Conservation (phyloP, 805 yeast genomes). For the Maudiozyma turicensis region DNA sequence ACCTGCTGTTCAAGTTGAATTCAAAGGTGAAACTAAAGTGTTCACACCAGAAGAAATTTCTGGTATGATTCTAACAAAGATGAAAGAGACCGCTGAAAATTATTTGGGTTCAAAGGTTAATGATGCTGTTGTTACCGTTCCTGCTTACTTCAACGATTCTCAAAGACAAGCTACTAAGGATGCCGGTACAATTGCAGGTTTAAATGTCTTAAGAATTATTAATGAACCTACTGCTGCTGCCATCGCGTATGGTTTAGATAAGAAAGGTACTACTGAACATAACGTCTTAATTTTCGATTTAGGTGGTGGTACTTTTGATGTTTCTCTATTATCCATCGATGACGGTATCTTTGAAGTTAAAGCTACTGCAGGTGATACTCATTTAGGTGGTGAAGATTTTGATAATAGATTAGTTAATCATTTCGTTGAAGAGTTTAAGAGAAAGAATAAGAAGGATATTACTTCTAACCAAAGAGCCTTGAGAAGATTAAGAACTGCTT, state of each 20-base stretch:
- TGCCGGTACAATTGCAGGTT: conserved; percentile 94
- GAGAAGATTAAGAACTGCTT: conserved; percentile 95
- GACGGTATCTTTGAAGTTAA: conserved; percentile 96
- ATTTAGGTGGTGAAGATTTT: conserved; percentile 97
- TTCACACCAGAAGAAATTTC: conserved; percentile 94
- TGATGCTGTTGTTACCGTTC: conserved; percentile 92
- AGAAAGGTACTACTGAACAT: conserved; percentile 68
- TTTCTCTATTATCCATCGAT: conserved; percentile 79
- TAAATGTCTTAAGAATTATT: conserved; percentile 87
- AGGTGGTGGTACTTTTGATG: conserved; percentile 99
- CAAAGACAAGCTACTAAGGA: conserved; percentile 98
- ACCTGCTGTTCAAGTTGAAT: conserved; percentile 75
- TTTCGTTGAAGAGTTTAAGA: conserved; percentile 87
- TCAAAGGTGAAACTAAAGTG: conserved; percentile 72
- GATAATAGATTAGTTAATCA: conserved; percentile 89
- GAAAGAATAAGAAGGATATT: conserved; percentile 89
- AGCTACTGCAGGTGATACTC: conserved; percentile 67
- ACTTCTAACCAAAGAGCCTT: conserved; percentile 87
- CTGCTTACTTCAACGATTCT: conserved; percentile 95
- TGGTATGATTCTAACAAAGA: conserved; percentile 82
- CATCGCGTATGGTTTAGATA: conserved; percentile 88
- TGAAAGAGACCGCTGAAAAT: conserved; percentile 87
- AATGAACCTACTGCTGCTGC: conserved; percentile 98
- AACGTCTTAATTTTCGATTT: conserved; percentile 86
- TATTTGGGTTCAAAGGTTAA: conserved; percentile 71